phyloP scores from a whole-genome alignment of 768 basidiomycete genomes.

The Amanita exitialis region DNA sequence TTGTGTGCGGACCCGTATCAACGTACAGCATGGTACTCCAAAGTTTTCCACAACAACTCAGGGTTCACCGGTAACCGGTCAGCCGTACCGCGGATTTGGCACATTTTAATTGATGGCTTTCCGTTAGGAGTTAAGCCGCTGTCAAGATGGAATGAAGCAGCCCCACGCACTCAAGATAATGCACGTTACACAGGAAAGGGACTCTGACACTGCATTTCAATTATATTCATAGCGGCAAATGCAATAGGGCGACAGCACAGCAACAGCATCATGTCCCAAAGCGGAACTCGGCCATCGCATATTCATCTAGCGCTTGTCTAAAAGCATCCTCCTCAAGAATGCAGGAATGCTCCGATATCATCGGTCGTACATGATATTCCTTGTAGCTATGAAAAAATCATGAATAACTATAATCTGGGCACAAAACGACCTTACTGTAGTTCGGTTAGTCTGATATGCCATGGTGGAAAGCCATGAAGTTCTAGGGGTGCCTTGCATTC shows the following conservation, averaged over 20 bases:
- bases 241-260: neutral
- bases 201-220: neutral
- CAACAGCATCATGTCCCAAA: constrained; percentile 47
- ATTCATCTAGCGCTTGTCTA: constrained; percentile 64
- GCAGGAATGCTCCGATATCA: too few relatives aligned
- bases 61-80: neutral
- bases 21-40: neutral
- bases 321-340: constrained; percentile 47
- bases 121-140: neutral
- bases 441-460: constrained; percentile 78
- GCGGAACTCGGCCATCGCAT: constrained; percentile 64
- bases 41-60: neutral
- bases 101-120: neutral
- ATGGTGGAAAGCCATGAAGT: constrained; percentile 71
- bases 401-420: neutral
- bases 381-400: neutral
- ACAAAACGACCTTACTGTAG: constrained; percentile 47
- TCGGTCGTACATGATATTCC: neutral
- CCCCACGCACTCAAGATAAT: neutral
- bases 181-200: neutral
- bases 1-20: neutral
- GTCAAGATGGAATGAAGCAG: neutral
- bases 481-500: constrained; percentile 41
- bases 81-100: neutral
- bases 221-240: neutral